These are phyloP conservation scores for Echinosophora koreensis DNA, from an alignment of 306 rosid genomes.

Conservation along the genomic window DNA sequence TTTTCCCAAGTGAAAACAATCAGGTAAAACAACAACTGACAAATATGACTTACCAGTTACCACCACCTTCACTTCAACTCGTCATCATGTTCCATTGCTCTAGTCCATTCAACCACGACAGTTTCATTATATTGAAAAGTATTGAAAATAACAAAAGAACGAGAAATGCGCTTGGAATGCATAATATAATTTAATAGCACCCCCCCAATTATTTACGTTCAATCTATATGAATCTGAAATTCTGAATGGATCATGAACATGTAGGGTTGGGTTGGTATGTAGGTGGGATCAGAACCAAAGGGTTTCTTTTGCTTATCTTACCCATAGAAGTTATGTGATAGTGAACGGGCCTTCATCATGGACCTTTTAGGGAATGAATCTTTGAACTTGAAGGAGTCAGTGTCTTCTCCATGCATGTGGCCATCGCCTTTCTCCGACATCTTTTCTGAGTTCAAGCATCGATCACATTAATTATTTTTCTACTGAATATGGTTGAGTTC, in stretches of 20 bases:
- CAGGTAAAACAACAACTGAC: neutral
- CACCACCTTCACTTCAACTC: neutral
- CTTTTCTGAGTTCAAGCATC: conserved; percentile 39
- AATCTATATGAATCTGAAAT: neutral
- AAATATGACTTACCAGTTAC: neutral
- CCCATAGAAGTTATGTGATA: conserved; percentile 31
- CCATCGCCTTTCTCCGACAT: conserved; percentile 55
- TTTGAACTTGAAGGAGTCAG: conserved; percentile 41
- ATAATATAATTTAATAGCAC: conserved; percentile 30
- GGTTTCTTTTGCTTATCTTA: conserved; percentile 41
- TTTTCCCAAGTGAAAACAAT: neutral
- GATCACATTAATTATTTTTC: conserved; percentile 42
- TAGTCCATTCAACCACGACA: conserved; percentile 3
- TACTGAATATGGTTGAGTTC: neutral
- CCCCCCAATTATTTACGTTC: conserved; percentile 34
- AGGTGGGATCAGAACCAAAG: conserved; percentile 22
- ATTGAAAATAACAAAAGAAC: conserved; percentile 45
- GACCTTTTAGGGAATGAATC: conserved; percentile 36
- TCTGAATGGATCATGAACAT: conserved; percentile 27
- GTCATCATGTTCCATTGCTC: neutral
- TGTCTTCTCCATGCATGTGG: conserved; percentile 41
- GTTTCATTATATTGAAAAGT: conserved; percentile 12
- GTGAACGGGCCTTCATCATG: conserved; percentile 50
- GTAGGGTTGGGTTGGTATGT: conserved; percentile 41
- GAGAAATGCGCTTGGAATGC: conserved; percentile 40